Conservation (phyloP, 176 grass and related monocot genomes). For the Otatea glauca region DNA sequence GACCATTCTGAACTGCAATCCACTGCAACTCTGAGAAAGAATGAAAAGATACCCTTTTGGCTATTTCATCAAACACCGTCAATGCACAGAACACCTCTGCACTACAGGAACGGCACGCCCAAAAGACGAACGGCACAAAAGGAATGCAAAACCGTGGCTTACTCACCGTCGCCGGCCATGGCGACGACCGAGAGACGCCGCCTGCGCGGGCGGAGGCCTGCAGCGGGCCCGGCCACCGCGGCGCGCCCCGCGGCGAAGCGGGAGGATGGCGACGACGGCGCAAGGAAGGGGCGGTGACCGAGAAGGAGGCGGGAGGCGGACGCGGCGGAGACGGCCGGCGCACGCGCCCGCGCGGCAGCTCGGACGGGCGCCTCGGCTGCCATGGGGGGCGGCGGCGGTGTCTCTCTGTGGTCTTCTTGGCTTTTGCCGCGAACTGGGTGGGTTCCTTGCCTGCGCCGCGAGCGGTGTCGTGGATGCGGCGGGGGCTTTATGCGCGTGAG, state of each 20-base stretch:
- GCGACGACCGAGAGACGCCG: conserved; percentile 65
- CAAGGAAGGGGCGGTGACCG: conserved; percentile 60
- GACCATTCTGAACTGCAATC: not conserved
- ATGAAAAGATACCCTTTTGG: not conserved
- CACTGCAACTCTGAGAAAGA: not conserved
- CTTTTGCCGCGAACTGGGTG: not conserved
- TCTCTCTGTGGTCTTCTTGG: not conserved
- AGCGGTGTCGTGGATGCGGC: conserved; percentile 10
- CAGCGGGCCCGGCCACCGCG: conserved; percentile 44
- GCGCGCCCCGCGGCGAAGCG: conserved; percentile 43
- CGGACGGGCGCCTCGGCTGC: conserved; percentile 59
- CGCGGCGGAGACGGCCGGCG: conserved; percentile 41
- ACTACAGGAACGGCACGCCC: conserved; percentile 2
- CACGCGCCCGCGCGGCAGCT: conserved; percentile 42
- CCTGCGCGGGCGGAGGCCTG: conserved; percentile 46
- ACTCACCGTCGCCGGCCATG: conserved; percentile 77
- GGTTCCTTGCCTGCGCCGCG: conserved; percentile 6
- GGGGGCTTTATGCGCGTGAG: conserved; percentile 32
- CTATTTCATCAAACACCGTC: conserved; percentile 56
- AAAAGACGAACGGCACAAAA: not conserved
- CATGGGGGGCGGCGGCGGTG: conserved; percentile 38
- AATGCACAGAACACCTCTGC: not conserved
- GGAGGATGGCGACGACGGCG: conserved; percentile 34
- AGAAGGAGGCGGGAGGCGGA: conserved; percentile 62
- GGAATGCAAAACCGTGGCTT: not conserved